Conservation (phyloP, 345 rosid genomes). For the Eutrema japonicum region DNA sequence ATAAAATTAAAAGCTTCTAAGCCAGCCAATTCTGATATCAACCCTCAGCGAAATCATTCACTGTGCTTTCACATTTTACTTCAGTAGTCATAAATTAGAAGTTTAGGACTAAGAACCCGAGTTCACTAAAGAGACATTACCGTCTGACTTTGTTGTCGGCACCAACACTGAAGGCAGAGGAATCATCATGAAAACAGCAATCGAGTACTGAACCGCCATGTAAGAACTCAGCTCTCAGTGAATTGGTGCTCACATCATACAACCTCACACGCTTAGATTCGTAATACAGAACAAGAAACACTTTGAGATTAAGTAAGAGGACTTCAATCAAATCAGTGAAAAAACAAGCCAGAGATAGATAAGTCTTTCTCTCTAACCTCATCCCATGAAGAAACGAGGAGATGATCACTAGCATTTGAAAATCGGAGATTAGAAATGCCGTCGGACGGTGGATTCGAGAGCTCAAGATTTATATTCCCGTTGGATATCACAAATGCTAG, state of each 20-base stretch:
- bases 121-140: conserved; percentile 33
- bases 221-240: conserved; percentile 81
- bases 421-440: conserved; percentile 97
- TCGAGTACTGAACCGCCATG: conserved; percentile 96
- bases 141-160: conserved; percentile 80
- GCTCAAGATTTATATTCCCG: conserved; percentile 57
- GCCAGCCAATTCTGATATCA: background rate
- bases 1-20: background rate
- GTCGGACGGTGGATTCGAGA: conserved; percentile 79
- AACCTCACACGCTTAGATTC: conserved; percentile 65
- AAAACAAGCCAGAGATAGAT: background rate
- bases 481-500: conserved; percentile 27
- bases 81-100: too few relatives aligned
- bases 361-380: conserved; percentile 54
- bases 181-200: conserved; percentile 99
- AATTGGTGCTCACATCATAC: conserved; percentile 83
- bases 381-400: conserved; percentile 99
- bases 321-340: background rate
- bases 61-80: too few relatives aligned
- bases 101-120: too few relatives aligned
- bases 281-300: background rate
- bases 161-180: conserved; percentile 93
- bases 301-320: conserved; percentile 7
- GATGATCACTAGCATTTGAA: conserved; percentile 94
- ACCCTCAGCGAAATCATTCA: too few relatives aligned